Percentiles rank a stretch among this genome's conserved stretches.
These are phyloP conservation scores for Solanum acaule DNA, from an alignment of 257 asterid genomes.

Conservation along the genomic window DNA sequence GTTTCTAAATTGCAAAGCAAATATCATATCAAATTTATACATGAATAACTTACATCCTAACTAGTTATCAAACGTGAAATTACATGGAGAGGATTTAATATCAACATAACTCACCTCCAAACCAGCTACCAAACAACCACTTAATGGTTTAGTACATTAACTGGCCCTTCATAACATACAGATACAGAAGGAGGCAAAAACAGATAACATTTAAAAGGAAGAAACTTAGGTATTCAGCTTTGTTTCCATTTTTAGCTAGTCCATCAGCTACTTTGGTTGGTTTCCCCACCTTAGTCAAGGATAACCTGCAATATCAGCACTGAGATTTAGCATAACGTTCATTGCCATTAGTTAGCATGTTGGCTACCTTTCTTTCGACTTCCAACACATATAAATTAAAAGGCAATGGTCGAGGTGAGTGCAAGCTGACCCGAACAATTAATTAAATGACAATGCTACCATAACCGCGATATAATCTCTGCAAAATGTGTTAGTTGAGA, in stretches of 20 bases:
- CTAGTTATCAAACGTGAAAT: background rate
- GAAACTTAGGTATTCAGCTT: background rate
- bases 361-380: background rate
- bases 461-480: background rate
- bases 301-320: background rate
- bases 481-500: background rate
- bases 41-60: background rate
- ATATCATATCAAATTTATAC: background rate
- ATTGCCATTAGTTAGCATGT: background rate
- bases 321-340: background rate
- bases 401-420: background rate
- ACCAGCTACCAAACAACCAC: background rate
- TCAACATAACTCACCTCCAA: background rate
- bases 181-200: background rate
- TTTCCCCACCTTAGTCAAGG: background rate
- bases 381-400: background rate
- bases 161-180: background rate
- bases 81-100: background rate
- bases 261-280: background rate
- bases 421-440: background rate
- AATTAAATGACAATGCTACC: background rate
- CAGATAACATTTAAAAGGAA: background rate
- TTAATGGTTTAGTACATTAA: background rate
- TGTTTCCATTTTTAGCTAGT: background rate
- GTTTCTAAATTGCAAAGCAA: background rate